phyloP scores from a whole-genome alignment of 164 flowering plant genomes.

The Umbilicus rupestris region DNA sequence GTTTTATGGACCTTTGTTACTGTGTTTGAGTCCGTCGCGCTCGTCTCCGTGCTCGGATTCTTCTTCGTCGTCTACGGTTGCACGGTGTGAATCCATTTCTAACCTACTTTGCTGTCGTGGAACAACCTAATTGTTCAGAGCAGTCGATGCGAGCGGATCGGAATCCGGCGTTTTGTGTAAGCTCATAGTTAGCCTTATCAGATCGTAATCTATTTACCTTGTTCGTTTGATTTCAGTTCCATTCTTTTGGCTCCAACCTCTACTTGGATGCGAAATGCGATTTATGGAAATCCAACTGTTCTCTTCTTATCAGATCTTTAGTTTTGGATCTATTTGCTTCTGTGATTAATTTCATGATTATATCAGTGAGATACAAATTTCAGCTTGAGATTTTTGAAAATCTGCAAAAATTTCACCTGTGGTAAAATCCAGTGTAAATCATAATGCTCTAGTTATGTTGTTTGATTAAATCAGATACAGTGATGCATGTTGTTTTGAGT shows the following conservation, averaged over 20 bases:
- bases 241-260: background rate
- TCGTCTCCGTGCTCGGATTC: conserved; percentile 46
- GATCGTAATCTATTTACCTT: background rate
- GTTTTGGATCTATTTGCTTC: too few species aligned
- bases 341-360: too few species aligned
- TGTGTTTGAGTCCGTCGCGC: conserved; percentile 45
- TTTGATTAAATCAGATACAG: too few species aligned
- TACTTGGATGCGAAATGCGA: background rate
- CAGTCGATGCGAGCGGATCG: background rate
- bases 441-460: too few species aligned
- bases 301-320: too few species aligned
- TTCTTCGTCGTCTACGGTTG: conserved; percentile 57
- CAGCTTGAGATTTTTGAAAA: too few species aligned
- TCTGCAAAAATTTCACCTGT: too few species aligned
- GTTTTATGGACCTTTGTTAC: conserved; percentile 37
- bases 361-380: too few species aligned
- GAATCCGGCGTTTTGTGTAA: background rate
- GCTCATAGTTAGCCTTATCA: too few species aligned
- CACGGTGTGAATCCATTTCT: conserved; percentile 19
- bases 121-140: background rate
- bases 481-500: too few species aligned
- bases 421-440: too few species aligned
- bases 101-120: background rate
- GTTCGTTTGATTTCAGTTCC: background rate
- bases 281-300: background rate